Base-by-base conservation (phyloP, 129 eudicot genomes). In the Arctium minus region DNA sequence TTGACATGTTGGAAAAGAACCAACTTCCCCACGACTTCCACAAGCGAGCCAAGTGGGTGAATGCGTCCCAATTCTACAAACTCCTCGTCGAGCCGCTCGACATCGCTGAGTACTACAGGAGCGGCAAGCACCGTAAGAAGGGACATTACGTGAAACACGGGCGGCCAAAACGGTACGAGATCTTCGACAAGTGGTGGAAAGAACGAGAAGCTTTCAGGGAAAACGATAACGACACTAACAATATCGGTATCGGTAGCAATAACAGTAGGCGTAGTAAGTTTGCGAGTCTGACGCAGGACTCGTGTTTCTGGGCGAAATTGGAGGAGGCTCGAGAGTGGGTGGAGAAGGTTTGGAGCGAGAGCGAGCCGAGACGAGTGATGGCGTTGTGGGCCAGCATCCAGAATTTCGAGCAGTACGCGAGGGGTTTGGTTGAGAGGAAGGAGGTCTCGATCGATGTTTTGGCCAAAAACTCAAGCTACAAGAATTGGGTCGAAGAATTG, bases 11-110 rank as follows among this genome's bases (percentile, higher is more conserved):
- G 72, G 97, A 96, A 70, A 89, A 75, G 31, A 93, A 96, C 67
- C 89, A 93, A 76, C 94, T 96, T 9, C 96, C 98, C n/a, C 90
- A 86, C 50, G 97, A 96, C 85, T 96, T 96, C 76, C 95, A 89
- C 79, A 90, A 82, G 82, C 83, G 88, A 39, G 78, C 88, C 6
- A 94, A 92, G 79, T 94, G 91, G 89, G 92, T 96, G 2, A 86
- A 91, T 22, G 98, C 99, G 8, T 85, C 99, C 13, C 99, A 91
- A 6, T 89, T 81, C 77, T 94, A 94, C 81, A 91, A 87, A 72
- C 97, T 96, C 60, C 93, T 96, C 0, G 94, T 96, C 0, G 99
- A 96, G 90, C 99, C 99, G 7, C 85, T 96, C 35, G 99, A 96
- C 39, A 93, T 96, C 0, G 99, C 98, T 10, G 98, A 94, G 74